Percentiles rank a stretch among this genome's conserved stretches.
These are phyloP conservation scores for Martiniozyma asiatica DNA, from an alignment of 1,139 yeast species.

Conservation along the genomic window DNA sequence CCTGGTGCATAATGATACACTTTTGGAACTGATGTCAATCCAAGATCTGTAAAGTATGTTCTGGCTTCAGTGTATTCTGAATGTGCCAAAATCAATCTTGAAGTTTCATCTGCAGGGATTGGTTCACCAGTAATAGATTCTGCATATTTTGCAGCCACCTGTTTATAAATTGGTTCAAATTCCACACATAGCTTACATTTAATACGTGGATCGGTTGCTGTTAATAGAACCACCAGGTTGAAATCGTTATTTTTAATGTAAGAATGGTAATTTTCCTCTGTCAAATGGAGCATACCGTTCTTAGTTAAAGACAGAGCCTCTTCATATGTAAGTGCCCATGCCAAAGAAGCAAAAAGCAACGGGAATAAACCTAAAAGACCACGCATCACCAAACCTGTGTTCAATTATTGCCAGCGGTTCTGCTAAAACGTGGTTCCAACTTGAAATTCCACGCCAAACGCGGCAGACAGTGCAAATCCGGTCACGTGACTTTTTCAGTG, in stretches of 20 bases:
- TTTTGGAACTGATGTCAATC: constrained; percentile 70
- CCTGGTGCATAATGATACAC: constrained; percentile 34
- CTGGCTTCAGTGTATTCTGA: constrained; percentile 56
- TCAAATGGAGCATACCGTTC: constrained; percentile 27
- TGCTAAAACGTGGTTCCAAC: too few species aligned
- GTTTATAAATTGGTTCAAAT: constrained; percentile 53
- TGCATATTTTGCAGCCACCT: constrained; percentile 50
- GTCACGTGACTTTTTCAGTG: too few species aligned
- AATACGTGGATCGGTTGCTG: constrained; percentile 62
- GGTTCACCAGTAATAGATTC: constrained; percentile 27
- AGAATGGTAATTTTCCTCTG: constrained; percentile 47
- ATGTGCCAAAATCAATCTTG: constrained; percentile 47
- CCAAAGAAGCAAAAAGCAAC: too few species aligned
- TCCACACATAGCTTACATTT: constrained; percentile 70
- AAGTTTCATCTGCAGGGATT: constrained; percentile 21
- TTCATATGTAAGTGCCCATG: too few species aligned
- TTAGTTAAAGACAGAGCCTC: too few species aligned
- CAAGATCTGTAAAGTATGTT: constrained; percentile 41
- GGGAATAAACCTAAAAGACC: too few species aligned
- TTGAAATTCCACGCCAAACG: too few species aligned
- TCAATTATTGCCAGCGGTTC: too few species aligned
- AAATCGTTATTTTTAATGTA: constrained; percentile 58
- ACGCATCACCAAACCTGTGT: too few species aligned
- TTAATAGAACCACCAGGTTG: constrained; percentile 51
- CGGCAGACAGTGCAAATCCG: too few species aligned